phyloP scores from a whole-genome alignment of 2,329 filamentous ascomycete species.

The Epichloe sylvatica region DNA sequence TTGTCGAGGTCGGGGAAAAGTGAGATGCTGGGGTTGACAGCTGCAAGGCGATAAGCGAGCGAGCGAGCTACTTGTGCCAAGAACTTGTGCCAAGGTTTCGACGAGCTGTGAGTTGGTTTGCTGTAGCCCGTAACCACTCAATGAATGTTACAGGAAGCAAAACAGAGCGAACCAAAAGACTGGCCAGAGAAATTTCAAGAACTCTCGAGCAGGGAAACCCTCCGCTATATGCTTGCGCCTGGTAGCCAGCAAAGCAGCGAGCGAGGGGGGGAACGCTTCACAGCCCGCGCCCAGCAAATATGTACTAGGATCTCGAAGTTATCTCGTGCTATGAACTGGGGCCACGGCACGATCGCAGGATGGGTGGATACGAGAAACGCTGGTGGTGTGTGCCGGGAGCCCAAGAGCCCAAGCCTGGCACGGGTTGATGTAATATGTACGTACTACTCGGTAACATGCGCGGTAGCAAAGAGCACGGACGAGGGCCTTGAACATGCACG shows the following conservation, averaged over 20 bases:
- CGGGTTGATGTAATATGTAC: too few relatives aligned
- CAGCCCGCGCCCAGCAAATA: neutral
- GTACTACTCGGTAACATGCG: neutral
- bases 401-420: neutral
- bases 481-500: too few relatives aligned
- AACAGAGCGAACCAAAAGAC: neutral
- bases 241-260: neutral
- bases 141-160: neutral
- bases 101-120: neutral
- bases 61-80: neutral
- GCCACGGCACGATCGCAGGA: neutral
- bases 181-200: neutral
- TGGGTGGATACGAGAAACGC: conserved; percentile 1
- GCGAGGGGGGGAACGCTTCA: too few relatives aligned
- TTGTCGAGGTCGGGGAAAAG: neutral
- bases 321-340: neutral
- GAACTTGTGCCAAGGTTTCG: neutral
- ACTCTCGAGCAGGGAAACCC: neutral
- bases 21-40: too few relatives aligned
- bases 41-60: neutral
- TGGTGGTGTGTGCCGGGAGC: neutral
- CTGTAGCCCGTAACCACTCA: neutral
- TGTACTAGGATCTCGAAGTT: neutral
- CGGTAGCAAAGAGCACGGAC: too few relatives aligned
- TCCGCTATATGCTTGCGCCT: neutral